phyloP scores from a whole-genome alignment of 2,329 filamentous ascomycete species.

The Talaromyces amestolkiae region DNA sequence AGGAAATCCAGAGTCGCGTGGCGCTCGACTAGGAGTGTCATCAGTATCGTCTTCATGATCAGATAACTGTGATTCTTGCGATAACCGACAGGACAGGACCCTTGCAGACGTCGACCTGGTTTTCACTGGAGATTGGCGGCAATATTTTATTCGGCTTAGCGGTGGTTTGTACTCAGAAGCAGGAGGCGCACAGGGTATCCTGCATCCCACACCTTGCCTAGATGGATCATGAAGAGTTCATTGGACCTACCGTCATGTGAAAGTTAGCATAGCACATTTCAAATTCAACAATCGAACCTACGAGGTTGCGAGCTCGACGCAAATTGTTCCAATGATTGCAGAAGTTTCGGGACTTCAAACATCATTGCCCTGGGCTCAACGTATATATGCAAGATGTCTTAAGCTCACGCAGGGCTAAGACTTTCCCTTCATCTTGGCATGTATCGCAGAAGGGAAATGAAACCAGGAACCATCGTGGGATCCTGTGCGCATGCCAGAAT shows the following conservation, averaged over 20 bases:
- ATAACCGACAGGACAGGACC: slow-evolving; percentile 16
- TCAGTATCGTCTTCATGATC: slow-evolving; percentile 1
- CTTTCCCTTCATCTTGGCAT: no score
- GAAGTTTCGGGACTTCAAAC: no score
- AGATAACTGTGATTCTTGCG: slow-evolving; percentile 1
- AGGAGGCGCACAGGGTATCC: background rate
- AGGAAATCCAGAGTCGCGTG: background rate
- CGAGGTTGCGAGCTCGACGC: no score
- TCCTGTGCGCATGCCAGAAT: background rate
- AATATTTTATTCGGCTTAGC: slow-evolving; percentile 18
- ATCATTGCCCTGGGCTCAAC: no score
- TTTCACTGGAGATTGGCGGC: slow-evolving; percentile 20
- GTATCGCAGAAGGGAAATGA: background rate
- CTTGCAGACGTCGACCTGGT: slow-evolving; percentile 20
- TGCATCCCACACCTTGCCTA: background rate
- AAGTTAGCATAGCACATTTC: background rate
- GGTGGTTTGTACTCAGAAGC: slow-evolving; percentile 22
- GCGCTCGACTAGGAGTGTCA: slow-evolving; percentile 2
- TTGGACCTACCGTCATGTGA: no score
- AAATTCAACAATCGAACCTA: no score
- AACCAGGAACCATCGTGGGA: background rate
- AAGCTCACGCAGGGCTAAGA: no score
- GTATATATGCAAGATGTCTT: background rate
- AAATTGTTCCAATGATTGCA: no score
- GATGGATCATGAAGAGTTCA: background rate